These are phyloP conservation scores for Lunasporangiospora selenospora DNA, from an alignment of 192 early-diverging fungal species.

Conservation along the genomic window DNA sequence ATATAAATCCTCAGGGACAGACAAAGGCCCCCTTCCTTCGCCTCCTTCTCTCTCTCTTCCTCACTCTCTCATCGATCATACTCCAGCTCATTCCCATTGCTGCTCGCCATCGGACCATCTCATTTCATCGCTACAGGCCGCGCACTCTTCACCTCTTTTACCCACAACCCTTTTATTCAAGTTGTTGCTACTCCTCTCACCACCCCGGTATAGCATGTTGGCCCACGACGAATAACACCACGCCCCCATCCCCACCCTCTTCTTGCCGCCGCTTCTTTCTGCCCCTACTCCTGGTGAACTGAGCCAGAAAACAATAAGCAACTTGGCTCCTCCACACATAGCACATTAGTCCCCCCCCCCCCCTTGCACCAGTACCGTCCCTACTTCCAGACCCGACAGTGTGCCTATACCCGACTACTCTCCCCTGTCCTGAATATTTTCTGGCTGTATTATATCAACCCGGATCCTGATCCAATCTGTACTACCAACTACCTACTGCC, in stretches of 20 bases:
- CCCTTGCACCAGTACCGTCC: background rate
- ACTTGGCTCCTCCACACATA: background rate
- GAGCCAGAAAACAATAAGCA: background rate
- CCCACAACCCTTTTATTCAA: too few relatives aligned
- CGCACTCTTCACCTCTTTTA: too few relatives aligned
- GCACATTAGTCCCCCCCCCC: background rate
- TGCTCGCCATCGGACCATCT: too few relatives aligned
- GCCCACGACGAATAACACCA: slow-evolving; percentile 22
- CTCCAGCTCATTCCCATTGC: too few relatives aligned
- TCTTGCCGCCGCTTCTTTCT: background rate
- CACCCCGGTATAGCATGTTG: slow-evolving; percentile 25
- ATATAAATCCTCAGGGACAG: too few relatives aligned
- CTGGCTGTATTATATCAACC: background rate
- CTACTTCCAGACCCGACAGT: background rate
- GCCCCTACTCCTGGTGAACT: too few relatives aligned
- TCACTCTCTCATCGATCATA: background rate
- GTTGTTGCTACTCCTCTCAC: background rate
- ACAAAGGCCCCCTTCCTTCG: too few relatives aligned
- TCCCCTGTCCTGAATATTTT: background rate
- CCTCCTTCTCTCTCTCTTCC: background rate
- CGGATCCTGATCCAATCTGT: background rate
- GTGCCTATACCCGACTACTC: background rate
- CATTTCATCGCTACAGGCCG: too few relatives aligned
- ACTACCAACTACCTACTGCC: background rate
- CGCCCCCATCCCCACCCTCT: slow-evolving; percentile 14